Evolutionary conservation across 1,284 basidiomycete species (phyloP), one percentile per base, ranked within the genome.

Genomic region (Ustilago vetiveriae): DNA sequence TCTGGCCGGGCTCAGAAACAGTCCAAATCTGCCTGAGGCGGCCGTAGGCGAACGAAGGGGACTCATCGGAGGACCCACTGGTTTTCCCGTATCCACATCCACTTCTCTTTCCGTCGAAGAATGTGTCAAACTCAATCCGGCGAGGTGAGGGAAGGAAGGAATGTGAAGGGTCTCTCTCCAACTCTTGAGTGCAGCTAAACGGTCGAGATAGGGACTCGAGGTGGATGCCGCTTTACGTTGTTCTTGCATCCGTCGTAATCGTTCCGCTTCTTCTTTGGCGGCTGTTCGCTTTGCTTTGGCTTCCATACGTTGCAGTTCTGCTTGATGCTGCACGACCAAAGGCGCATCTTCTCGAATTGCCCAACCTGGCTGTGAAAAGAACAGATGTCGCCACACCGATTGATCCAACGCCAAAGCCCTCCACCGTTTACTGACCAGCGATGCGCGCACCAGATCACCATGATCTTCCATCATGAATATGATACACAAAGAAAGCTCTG

Each of bases 401-500:
- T 54, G 52, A 21, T 71, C 63, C 57, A 55, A 37, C 3, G 66
- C 68, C 6, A 69, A 8, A 3, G 32, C 27, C n/a, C 70, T 35
- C 72, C 72, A 76, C 17, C 41, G 23, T 22, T 50, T 53, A 11
- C 56, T 55, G 7, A 76, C 75, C 4, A 35, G 33, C 10, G 59
- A 36, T 9, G 39, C 53, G 4, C 55, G 39, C 8, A 70, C 40
- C 23, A 76, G 16, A 14, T 76, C 75, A 6, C 8, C 21, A 21
- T 60, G 57, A 5, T 50, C 37, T 13, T 44, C 23, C 8, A 76
- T 54, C 14, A 50, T 27, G 19, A 42, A 52, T 13, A 75, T 35
- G 41, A 75, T 73, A 40, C 49, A 63, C 21, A 74, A 44, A 10
- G 72, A 54, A 23, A 76, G 53, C 39, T 76, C 75, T 4, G 64